Evolutionary conservation across 2,329 filamentous ascomycete species (phyloP).

Genomic region (Samsoniella hepiali): DNA sequence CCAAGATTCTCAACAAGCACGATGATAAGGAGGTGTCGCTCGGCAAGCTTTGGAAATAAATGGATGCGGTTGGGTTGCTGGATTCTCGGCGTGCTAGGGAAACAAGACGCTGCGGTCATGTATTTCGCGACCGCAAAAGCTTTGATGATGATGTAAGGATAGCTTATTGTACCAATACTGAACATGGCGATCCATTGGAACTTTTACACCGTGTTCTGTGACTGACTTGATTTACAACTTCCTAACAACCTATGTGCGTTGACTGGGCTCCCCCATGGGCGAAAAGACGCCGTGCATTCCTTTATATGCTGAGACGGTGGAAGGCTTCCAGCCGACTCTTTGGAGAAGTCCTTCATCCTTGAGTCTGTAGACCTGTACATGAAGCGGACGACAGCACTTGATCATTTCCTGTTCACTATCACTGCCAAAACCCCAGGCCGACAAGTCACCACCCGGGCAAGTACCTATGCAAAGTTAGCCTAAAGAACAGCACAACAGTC

Average conservation of each 20-base stretch:
- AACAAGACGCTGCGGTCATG: neutral
- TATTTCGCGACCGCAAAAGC: neutral
- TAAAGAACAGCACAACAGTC: slow-evolving; percentile 33
- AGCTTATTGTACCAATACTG: slow-evolving; percentile 19
- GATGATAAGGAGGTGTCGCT: slow-evolving; percentile 95
- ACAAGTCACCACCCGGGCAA: slow-evolving; percentile 78
- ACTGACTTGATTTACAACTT: neutral
- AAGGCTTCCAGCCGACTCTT: slow-evolving; percentile 58
- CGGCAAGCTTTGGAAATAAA: slow-evolving; percentile 69
- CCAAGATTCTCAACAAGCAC: slow-evolving; percentile 99
- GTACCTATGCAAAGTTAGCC: slow-evolving; percentile 44
- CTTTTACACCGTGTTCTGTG: neutral
- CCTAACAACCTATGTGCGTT: neutral
- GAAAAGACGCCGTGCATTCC: slow-evolving; percentile 61
- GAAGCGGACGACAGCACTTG: slow-evolving; percentile 68
- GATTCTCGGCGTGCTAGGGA: neutral
- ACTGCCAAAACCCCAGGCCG: slow-evolving; percentile 75
- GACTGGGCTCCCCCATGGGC: slow-evolving; percentile 25
- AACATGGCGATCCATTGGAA: slow-evolving; percentile 17
- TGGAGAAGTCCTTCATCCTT: slow-evolving; percentile 50
- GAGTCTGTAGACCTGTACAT: slow-evolving; percentile 69
- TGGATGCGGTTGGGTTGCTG: slow-evolving; percentile 20
- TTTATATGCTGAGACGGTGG: slow-evolving; percentile 57
- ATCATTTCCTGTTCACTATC: slow-evolving; percentile 65
- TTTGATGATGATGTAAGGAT: slow-evolving; percentile 18